Conservation (phyloP, 208 protist species). For the Baffinella frigidus region DNA sequence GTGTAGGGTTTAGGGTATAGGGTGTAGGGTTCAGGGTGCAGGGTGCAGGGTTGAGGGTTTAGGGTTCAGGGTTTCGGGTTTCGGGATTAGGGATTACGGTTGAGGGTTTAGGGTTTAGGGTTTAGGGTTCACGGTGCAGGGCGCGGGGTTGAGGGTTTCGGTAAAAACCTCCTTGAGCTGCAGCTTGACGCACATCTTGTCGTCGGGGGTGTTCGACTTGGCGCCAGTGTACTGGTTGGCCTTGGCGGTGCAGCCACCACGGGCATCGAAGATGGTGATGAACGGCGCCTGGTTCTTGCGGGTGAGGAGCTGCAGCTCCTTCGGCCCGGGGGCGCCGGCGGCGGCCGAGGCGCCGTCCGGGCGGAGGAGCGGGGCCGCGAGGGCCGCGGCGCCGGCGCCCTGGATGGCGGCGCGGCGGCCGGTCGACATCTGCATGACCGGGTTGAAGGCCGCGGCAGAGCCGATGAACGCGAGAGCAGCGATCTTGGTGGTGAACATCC, state of each 20-base stretch:
- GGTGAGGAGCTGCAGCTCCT: no score
- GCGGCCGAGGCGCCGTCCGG: not conserved
- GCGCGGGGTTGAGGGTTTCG: no score
- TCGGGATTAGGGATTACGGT: no score
- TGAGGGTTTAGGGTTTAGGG: no score
- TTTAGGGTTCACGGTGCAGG: no score
- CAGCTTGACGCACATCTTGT: constrained; percentile 60
- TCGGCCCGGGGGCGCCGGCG: not conserved
- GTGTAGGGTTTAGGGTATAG: no score
- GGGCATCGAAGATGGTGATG: constrained; percentile 52
- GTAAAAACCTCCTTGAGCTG: no score
- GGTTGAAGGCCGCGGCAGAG: constrained; percentile 40
- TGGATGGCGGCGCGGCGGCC: constrained; percentile 47
- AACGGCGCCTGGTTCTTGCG: not conserved
- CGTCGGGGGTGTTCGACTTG: not conserved
- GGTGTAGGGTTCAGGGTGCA: no score
- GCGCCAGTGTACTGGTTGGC: constrained; percentile 42
- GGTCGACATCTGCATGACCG: constrained; percentile 6
- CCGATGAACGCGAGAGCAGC: constrained; percentile 3
- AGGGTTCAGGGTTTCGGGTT: no score
- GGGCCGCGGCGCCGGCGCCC: constrained; percentile 22
- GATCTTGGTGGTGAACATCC: no score
- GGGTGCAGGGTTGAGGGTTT: no score
- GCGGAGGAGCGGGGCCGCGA: constrained; percentile 24
- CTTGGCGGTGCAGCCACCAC: constrained; percentile 15